phyloP scores from a whole-genome alignment of 2,329 filamentous ascomycete genomes.

The Didymella segeticola region DNA sequence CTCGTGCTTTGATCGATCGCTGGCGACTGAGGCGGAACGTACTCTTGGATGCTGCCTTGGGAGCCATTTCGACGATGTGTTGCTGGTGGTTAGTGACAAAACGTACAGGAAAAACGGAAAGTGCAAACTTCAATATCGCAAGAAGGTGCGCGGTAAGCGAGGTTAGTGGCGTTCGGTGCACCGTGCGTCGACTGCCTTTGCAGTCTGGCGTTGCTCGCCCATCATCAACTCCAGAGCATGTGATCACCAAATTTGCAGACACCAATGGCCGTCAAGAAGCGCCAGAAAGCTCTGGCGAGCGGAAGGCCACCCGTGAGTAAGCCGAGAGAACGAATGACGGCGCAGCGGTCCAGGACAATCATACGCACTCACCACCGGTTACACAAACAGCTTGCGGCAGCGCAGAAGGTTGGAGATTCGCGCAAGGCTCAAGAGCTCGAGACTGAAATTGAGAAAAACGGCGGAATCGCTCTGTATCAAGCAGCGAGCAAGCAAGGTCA shows the following conservation, averaged over 20 bases:
- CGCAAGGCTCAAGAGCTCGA: conserved; percentile 53
- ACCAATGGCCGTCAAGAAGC: conserved; percentile 45
- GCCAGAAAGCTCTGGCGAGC: conserved; percentile 42
- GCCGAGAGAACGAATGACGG: conserved; percentile 55
- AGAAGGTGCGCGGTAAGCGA: conserved; percentile 24
- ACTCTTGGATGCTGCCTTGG: conserved; percentile 49
- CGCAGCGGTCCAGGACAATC: conserved; percentile 63
- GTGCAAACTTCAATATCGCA: conserved; percentile 27
- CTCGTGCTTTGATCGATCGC: conserved; percentile 18
- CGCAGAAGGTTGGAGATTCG: conserved; percentile 53
- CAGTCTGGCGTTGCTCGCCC: neutral
- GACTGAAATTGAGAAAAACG: conserved; percentile 60
- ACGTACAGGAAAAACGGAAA: conserved; percentile 32
- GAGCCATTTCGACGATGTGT: conserved; percentile 50
- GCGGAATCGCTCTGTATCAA: conserved; percentile 67
- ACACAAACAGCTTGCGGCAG: conserved; percentile 62
- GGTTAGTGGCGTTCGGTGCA: conserved; percentile 1
- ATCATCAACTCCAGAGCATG: conserved; percentile 6
- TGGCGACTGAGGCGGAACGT: conserved; percentile 26
- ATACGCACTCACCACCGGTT: conserved; percentile 67
- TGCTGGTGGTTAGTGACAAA: conserved; percentile 42
- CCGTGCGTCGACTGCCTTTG: conserved; percentile 5
- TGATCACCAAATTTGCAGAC: conserved; percentile 1
- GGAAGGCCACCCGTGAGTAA: conserved; percentile 41
- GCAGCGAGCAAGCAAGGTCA: conserved; percentile 69